Percentiles rank a stretch among this genome's conserved stretches.
phyloP scores from a whole-genome alignment of 2,329 filamentous ascomycete genomes.

The Sarocladium strictum region DNA sequence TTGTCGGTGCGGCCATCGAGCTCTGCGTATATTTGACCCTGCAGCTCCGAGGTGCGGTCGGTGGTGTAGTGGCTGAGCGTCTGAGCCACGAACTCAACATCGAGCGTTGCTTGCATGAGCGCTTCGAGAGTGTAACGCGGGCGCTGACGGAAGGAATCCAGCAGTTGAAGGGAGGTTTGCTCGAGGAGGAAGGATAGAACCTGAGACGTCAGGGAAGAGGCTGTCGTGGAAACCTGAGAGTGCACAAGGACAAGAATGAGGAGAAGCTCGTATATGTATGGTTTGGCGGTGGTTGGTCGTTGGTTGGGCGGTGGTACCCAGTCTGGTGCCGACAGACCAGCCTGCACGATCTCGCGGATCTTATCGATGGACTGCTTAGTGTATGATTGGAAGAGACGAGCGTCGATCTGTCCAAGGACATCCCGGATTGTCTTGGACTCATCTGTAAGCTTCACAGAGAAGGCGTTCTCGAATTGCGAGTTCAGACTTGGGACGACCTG shows the following conservation, averaged over 20 bases:
- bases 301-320: slow-evolving; percentile 60
- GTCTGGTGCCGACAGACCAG: slow-evolving; percentile 62
- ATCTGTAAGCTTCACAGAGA: slow-evolving; percentile 89
- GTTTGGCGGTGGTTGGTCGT: slow-evolving; percentile 68
- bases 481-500: slow-evolving; percentile 85
- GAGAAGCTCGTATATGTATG: slow-evolving; percentile 85
- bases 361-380: slow-evolving; percentile 68
- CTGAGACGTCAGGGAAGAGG: slow-evolving; percentile 67
- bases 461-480: slow-evolving; percentile 85
- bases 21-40: slow-evolving; percentile 87
- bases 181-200: slow-evolving; percentile 86
- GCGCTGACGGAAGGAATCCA: slow-evolving; percentile 68
- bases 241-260: slow-evolving; percentile 85
- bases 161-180: slow-evolving; percentile 70
- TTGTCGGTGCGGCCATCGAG: slow-evolving; percentile 86
- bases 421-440: slow-evolving; percentile 90
- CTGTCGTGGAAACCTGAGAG: slow-evolving; percentile 78
- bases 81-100: slow-evolving; percentile 95
- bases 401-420: slow-evolving; percentile 84
- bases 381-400: slow-evolving; percentile 86
- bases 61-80: slow-evolving; percentile 87
- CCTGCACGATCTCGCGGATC: slow-evolving; percentile 63
- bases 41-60: slow-evolving; percentile 71
- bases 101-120: slow-evolving; percentile 93
- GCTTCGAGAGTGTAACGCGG: slow-evolving; percentile 67